Percentiles rank a stretch among this genome's conserved stretches.
These are phyloP conservation scores for Herpetospermum pedunculosum DNA, from an alignment of 306 rosid species.

Conservation along the genomic window DNA sequence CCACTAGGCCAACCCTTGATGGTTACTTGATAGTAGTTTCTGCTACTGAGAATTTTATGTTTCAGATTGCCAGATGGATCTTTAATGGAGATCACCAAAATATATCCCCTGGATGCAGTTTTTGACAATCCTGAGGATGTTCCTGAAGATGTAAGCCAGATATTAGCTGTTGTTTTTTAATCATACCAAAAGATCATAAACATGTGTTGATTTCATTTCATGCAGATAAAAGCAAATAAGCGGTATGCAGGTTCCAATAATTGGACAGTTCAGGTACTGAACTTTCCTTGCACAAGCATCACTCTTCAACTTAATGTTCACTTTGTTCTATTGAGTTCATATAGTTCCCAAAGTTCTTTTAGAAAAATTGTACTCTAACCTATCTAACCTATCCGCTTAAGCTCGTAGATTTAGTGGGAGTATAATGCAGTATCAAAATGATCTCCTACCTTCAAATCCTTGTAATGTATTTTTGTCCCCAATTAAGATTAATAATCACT, in stretches of 20 bases:
- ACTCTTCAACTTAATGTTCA: not conserved
- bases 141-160: constrained; percentile 70
- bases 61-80: constrained; percentile 83
- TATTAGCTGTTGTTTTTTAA: not conserved
- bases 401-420: too few relatives aligned
- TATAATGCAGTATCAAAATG: not conserved
- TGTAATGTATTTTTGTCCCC: not conserved
- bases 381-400: too few relatives aligned
- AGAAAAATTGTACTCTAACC: not conserved
- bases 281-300: not conserved
- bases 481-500: not conserved
- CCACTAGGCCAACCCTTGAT: too few relatives aligned
- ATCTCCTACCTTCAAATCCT: not conserved
- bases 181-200: not conserved
- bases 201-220: not conserved
- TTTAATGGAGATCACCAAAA: constrained; percentile 69
- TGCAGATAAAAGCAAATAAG: constrained; percentile 67
- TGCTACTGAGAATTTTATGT: constrained; percentile 18
- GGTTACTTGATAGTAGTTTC: not conserved
- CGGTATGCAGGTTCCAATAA: constrained; percentile 81
- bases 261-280: constrained; percentile 83
- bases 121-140: constrained; percentile 78
- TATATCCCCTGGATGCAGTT: constrained; percentile 87
- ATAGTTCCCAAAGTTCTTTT: not conserved
- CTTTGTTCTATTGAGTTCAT: not conserved